Percentiles rank a stretch among this genome's conserved stretches.
These are phyloP conservation scores for Chrysanthemum seticuspe DNA, from an alignment of 129 eudicot species.

Conservation along the genomic window DNA sequence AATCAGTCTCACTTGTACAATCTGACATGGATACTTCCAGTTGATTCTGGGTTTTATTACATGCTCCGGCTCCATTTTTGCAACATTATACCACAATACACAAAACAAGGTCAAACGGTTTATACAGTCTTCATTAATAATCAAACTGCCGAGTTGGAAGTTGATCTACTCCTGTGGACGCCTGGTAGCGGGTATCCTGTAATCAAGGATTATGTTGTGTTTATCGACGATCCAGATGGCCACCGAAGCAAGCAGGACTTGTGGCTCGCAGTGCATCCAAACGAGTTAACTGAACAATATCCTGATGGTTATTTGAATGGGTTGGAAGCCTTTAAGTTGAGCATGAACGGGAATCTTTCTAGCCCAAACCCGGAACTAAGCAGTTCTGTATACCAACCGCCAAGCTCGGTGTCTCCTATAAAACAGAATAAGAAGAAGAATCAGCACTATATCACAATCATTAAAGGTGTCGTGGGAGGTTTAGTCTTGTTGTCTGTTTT, in stretches of 20 bases:
- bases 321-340: too few relatives aligned
- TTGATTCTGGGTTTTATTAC: constrained; percentile 3
- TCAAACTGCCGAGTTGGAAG: constrained; percentile 30
- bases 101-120: background rate
- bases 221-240: background rate
- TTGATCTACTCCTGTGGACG: constrained; percentile 14
- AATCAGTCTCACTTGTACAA: too few relatives aligned
- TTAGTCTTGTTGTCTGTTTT: too few relatives aligned
- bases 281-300: background rate
- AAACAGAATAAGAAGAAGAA: too few relatives aligned
- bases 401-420: too few relatives aligned
- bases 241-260: constrained; percentile 26
- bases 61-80: constrained; percentile 52
- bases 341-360: too few relatives aligned
- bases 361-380: too few relatives aligned
- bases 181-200: constrained; percentile 29
- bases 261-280: constrained; percentile 30
- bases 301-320: too few relatives aligned
- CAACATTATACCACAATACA: constrained; percentile 28
- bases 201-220: constrained; percentile 37
- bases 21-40: too few relatives aligned
- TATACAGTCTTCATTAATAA: constrained; percentile 36
- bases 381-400: too few relatives aligned
- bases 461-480: background rate
- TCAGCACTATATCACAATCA: too few relatives aligned